A percentile compares a stretch with the other conserved stretches of the same genome.
These are phyloP conservation scores for Fusarium palustre DNA, from an alignment of 2,329 filamentous ascomycete species.

Conservation along the genomic window DNA sequence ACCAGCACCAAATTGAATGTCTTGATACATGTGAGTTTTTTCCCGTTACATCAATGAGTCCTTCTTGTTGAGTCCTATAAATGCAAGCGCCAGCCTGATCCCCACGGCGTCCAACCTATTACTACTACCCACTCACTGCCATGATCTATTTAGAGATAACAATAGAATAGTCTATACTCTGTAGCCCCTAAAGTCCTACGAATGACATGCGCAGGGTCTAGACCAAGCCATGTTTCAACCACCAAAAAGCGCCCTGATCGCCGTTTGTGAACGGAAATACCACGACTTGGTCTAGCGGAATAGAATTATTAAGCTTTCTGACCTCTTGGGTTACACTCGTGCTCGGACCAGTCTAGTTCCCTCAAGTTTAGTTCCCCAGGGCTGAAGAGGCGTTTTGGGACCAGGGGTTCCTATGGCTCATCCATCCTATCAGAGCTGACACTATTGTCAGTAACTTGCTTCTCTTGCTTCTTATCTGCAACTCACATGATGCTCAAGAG, in stretches of 20 bases:
- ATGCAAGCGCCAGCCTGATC: constrained; percentile 1
- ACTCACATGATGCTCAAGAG: constrained; percentile 11
- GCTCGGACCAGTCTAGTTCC: constrained; percentile 22
- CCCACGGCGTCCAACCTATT: neutral
- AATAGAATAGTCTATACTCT: neutral
- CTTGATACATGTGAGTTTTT: neutral
- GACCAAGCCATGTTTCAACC: constrained; percentile 43
- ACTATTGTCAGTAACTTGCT: constrained; percentile 12
- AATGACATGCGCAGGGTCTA: constrained; percentile 15
- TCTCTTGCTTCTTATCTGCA: neutral
- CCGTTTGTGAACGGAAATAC: constrained; percentile 30
- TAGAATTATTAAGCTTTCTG: constrained; percentile 17
- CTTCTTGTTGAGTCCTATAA: neutral
- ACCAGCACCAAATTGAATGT: constrained; percentile 4
- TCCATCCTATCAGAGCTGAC: neutral
- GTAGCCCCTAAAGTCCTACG: neutral
- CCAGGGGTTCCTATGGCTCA: constrained; percentile 20
- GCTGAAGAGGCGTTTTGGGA: constrained; percentile 31
- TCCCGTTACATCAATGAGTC: neutral
- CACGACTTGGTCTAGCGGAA: neutral
- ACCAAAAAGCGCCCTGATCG: constrained; percentile 11
- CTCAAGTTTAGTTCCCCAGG: constrained; percentile 17
- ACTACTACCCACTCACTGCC: neutral
- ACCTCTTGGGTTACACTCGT: constrained; percentile 27
- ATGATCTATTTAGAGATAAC: constrained; percentile 11